Base-by-base conservation (phyloP, 2,329 filamentous ascomycete species). In the Dothistroma septosporum region DNA sequence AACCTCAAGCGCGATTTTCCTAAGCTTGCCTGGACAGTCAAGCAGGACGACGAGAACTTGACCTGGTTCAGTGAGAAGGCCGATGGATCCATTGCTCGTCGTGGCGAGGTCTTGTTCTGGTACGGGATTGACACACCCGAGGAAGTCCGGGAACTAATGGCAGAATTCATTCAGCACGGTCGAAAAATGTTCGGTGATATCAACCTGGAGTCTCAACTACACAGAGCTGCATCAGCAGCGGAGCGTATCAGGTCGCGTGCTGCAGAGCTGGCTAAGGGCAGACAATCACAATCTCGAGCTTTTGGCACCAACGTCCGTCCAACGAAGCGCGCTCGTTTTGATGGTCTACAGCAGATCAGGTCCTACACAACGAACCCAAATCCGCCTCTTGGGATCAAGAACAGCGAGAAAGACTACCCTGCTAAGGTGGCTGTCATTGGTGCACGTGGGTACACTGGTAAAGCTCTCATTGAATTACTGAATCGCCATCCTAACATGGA, bases 1-100 rank as follows among this genome's bases (percentile, higher is more conserved):
- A 89, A 90, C 64, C 90, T 97, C 75, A 95, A 93, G 82, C 95
- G 96, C 77, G 93, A 97, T 73, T 89, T 92, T 76, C 87, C 92
- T 58, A 91, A 89, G 78, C 83, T 97, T 66, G 89, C 91, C 65
- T 99, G 92, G 93, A 96, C 92, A n/a, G 93, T 97, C 62, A 93
- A 90, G 79, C 89, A 92, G 72, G 89, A 95, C 68, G 92, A 97
- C 70, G 93, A 97, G 83, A 97, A 97, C 75, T 81, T 97, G 70
- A 92, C 91, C 11, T 97, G 93, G 94, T 97, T 97, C 82, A 95
- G 96, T 68, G 92, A 96, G 77, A 96, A 96, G 82, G 89, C 93
- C 10, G 92, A 97, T 69, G 93, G 94, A 59, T 96, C 91, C 76
- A 84, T 97, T 70, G 91, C 89, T 64, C 86, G 87, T 59, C 66